Evolutionary conservation across 139 green algal genomes (phyloP).

Genomic region (Trebouxia sp.): DNA sequence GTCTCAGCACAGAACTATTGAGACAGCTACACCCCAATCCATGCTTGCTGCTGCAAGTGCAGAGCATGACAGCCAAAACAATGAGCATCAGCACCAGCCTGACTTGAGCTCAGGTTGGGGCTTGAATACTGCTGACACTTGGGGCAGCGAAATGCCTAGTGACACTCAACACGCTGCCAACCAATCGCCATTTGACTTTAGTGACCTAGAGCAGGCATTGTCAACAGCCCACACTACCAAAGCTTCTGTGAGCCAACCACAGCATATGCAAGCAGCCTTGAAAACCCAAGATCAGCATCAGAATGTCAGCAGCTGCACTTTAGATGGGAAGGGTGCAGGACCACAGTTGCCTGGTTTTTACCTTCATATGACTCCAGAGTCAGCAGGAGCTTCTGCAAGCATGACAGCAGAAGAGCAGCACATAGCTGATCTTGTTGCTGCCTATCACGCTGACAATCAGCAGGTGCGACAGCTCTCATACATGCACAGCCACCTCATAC

Average conservation of each 20-base stretch:
- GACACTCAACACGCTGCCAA: no score
- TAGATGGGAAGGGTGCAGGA: neutral
- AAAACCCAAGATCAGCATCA: neutral
- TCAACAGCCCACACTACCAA: neutral
- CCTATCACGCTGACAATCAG: neutral
- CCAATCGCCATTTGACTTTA: constrained; percentile 8
- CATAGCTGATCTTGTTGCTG: constrained; percentile 3
- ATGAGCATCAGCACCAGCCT: no score
- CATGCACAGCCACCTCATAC: neutral
- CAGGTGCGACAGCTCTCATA: constrained; percentile 7
- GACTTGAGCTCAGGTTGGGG: no score
- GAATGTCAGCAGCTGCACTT: neutral
- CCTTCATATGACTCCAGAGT: neutral
- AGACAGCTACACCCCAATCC: no score
- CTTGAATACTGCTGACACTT: neutral
- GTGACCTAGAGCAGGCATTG: neutral
- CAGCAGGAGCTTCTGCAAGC: neutral
- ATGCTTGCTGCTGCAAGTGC: no score
- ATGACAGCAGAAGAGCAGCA: neutral
- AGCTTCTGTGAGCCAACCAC: no score
- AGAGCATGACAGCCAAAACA: no score
- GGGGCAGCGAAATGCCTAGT: neutral
- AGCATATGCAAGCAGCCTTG: neutral
- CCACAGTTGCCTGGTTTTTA: neutral
- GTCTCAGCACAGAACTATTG: neutral